Conservation (phyloP, 768 basidiomycete genomes). For the Pleurotus eryngii region DNA sequence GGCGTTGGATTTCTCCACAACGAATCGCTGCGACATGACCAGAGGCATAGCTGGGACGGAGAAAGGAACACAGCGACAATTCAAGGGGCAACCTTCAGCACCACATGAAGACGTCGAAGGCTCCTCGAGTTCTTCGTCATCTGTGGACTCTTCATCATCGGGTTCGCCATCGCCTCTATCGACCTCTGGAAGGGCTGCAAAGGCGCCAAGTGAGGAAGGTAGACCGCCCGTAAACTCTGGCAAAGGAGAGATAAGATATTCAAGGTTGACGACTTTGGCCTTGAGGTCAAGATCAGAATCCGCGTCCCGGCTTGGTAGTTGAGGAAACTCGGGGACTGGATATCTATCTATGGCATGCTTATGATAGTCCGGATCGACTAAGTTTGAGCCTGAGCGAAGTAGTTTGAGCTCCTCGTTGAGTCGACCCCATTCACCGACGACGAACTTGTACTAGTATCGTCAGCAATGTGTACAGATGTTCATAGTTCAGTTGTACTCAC, state of each 20-base stretch:
- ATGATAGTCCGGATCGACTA: neutral
- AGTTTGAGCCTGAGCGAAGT: neutral
- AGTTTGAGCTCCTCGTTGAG: slow-evolving; percentile 18
- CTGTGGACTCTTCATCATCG: slow-evolving; percentile 9
- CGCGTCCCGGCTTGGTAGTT: slow-evolving; percentile 4
- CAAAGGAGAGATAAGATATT: slow-evolving; percentile 34
- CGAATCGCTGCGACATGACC: slow-evolving; percentile 5
- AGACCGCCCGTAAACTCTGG: slow-evolving; percentile 35
- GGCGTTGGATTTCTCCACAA: neutral
- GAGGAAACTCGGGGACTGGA: slow-evolving; percentile 7
- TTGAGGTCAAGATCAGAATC: slow-evolving; percentile 4
- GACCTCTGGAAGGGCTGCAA: slow-evolving; percentile 33
- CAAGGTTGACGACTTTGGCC: neutral
- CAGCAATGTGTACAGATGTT: too few species aligned
- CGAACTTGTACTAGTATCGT: slow-evolving; percentile 27
- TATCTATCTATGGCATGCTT: slow-evolving; percentile 1
- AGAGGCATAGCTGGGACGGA: slow-evolving; percentile 7
- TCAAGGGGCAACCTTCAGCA: slow-evolving; percentile 17
- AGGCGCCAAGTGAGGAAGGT: slow-evolving; percentile 26
- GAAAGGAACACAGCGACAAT: neutral
- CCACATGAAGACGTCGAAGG: slow-evolving; percentile 8
- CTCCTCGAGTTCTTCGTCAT: slow-evolving; percentile 6
- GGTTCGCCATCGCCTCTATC: slow-evolving; percentile 17
- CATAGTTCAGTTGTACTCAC: slow-evolving; percentile 20
- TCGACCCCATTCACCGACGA: slow-evolving; percentile 26